A percentile compares a stretch with the other conserved stretches of the same genome.
Conservation (phyloP, 2,329 filamentous ascomycete species). For the Fusarium anguioides region DNA sequence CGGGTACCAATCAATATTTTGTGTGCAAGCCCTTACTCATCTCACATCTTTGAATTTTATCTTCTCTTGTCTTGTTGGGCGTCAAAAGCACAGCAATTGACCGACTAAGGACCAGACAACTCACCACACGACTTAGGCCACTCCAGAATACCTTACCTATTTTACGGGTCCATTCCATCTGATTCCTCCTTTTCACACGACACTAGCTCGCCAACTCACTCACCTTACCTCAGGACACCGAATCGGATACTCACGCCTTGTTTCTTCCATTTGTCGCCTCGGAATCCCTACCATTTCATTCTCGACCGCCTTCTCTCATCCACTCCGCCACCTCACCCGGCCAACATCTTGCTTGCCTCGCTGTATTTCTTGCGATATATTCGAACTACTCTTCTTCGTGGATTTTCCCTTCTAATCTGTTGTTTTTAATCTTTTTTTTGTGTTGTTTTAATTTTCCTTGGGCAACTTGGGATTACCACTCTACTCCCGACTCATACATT, state of each 20-base stretch:
- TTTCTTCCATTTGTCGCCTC: constrained; percentile 30
- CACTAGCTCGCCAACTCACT: constrained; percentile 25
- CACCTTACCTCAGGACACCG: constrained; percentile 26
- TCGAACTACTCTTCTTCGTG: constrained; percentile 17
- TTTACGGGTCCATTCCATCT: constrained; percentile 2
- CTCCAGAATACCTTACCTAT: constrained; percentile 13
- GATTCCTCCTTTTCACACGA: constrained; percentile 19
- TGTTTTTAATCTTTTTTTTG: constrained; percentile 7
- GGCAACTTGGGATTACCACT: constrained; percentile 11
- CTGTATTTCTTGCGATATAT: constrained; percentile 18
- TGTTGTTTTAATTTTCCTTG: constrained; percentile 2
- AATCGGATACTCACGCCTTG: constrained; percentile 36
- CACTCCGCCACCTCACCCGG: constrained; percentile 35
- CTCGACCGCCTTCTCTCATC: constrained; percentile 42
- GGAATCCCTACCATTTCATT: constrained; percentile 32
- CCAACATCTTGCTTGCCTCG: constrained; percentile 27
- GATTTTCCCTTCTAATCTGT: constrained; percentile 23
- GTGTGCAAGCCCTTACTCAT: constrained; percentile 12
- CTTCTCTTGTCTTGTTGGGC: constrained; percentile 29
- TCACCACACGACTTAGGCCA: constrained; percentile 29
- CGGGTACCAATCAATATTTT: constrained; percentile 30
- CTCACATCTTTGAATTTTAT: constrained; percentile 17
- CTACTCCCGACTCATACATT: constrained; percentile 29
- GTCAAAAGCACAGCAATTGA: constrained; percentile 33
- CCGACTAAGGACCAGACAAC: constrained; percentile 36